These are phyloP conservation scores for Diplosphaera chodatii DNA, from an alignment of 139 green algal species.

Conservation along the genomic window DNA sequence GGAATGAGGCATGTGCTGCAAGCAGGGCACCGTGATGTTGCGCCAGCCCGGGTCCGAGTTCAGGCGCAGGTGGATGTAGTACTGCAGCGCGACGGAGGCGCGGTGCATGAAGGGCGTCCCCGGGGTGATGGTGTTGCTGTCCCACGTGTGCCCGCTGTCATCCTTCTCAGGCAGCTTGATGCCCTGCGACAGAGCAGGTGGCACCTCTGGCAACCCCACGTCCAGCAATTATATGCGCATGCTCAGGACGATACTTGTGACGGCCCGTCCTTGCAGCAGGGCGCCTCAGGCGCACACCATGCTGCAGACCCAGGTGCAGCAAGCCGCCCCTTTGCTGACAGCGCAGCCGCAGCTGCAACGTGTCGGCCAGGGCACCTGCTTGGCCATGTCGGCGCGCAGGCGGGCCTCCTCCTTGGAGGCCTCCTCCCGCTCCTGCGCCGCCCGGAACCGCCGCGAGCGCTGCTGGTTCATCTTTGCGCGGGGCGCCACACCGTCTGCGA, in stretches of 20 bases:
- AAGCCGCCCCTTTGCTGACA: no score
- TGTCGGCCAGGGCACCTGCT: neutral
- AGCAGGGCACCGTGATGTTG: constrained; percentile 66
- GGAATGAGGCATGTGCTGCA: neutral
- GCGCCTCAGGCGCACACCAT: no score
- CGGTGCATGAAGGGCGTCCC: constrained; percentile 97
- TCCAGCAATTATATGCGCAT: no score
- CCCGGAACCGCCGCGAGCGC: constrained; percentile 88
- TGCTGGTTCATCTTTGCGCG: constrained; percentile 99
- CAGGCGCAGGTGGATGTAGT: constrained; percentile 91
- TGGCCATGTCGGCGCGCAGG: neutral
- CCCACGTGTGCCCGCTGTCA: constrained; percentile 59
- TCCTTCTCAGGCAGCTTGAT: constrained; percentile 68
- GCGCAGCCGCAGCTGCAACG: neutral
- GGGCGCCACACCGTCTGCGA: constrained; percentile 89
- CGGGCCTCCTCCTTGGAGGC: constrained; percentile 65
- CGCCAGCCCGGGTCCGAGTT: constrained; percentile 90
- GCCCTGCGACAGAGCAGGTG: no score
- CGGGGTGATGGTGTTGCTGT: constrained; percentile 98
- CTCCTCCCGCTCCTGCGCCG: constrained; percentile 86
- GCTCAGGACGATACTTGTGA: no score
- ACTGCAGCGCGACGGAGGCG: constrained; percentile 90
- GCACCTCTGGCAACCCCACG: no score
- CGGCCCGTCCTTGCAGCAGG: no score
- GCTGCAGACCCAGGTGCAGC: no score